Conservation (phyloP, 2,329 filamentous ascomycete genomes). For the Aspergillus pseudoterreus region DNA sequence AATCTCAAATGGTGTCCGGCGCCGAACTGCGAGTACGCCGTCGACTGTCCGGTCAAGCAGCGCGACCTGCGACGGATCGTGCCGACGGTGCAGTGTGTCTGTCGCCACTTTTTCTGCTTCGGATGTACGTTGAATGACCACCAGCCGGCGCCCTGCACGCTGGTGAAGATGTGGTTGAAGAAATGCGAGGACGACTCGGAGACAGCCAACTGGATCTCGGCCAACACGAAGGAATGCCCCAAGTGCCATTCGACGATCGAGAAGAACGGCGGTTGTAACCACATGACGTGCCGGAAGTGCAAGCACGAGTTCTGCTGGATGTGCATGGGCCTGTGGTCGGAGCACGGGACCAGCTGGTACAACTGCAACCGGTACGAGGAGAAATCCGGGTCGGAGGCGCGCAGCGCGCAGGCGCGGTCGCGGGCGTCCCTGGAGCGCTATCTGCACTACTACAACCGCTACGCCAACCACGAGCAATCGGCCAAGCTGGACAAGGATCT, state of each 20-base stretch:
- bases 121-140: constrained; percentile 88
- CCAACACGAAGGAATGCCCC: constrained; percentile 97
- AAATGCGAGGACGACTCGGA: constrained; percentile 98
- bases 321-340: constrained; percentile 98
- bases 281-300: constrained; percentile 96
- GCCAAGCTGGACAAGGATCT: constrained; percentile 96
- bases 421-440: constrained; percentile 92
- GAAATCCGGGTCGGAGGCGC: constrained; percentile 85
- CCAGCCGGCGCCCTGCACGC: constrained; percentile 82
- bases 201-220: constrained; percentile 98
- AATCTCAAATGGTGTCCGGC: constrained; percentile 96
- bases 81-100: constrained; percentile 82
- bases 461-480: constrained; percentile 97
- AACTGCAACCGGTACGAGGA: constrained; percentile 98
- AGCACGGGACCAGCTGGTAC: constrained; percentile 99
- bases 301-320: constrained; percentile 99
- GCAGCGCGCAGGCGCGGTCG: constrained; percentile 87
- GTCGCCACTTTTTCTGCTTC: constrained; percentile 89
- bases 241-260: constrained; percentile 96
- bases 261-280: constrained; percentile 97
- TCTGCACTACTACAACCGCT: constrained; percentile 97
- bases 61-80: constrained; percentile 82
- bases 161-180: constrained; percentile 95
- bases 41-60: constrained; percentile 84
- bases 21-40: constrained; percentile 90